phyloP scores from a whole-genome alignment of 371 early-diverging fungal genomes.

The Syncephalastrum contaminatum region DNA sequence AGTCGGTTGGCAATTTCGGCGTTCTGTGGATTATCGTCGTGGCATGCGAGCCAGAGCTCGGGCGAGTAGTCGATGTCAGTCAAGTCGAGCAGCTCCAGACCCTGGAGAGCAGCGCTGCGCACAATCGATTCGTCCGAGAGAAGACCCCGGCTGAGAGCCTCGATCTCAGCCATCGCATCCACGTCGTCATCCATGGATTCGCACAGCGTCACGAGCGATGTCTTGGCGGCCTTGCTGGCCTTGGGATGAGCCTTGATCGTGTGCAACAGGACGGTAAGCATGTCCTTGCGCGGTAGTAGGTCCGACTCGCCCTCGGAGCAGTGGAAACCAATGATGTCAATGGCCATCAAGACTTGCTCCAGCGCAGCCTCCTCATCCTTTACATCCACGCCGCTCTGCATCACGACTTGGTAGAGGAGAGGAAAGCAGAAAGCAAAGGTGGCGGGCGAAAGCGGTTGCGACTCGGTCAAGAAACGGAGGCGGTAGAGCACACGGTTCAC shows the following conservation, averaged over 20 bases:
- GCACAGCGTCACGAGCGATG: constrained; percentile 63
- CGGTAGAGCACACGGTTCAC: constrained; percentile 72
- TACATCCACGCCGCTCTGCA: constrained; percentile 65
- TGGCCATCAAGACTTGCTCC: constrained; percentile 75
- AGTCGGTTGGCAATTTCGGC: constrained; percentile 66
- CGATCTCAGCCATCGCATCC: constrained; percentile 55
- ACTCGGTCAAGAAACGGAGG: constrained; percentile 70
- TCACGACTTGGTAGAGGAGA: constrained; percentile 68
- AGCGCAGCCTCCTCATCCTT: constrained; percentile 49
- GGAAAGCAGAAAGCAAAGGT: constrained; percentile 87
- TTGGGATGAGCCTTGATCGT: constrained; percentile 71
- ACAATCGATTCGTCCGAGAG: constrained; percentile 74
- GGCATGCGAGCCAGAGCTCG: constrained; percentile 68
- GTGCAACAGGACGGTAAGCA: constrained; percentile 67
- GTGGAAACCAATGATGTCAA: constrained; percentile 76
- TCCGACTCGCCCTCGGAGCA: constrained; percentile 52
- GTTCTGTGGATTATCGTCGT: constrained; percentile 61
- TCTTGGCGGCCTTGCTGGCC: constrained; percentile 61
- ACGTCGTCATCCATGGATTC: constrained; percentile 66
- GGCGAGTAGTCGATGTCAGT: constrained; percentile 64
- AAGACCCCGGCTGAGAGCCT: constrained; percentile 71
- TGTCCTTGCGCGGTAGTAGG: constrained; percentile 70
- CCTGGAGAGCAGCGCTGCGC: constrained; percentile 76
- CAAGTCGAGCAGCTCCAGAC: constrained; percentile 69
- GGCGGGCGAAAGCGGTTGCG: constrained; percentile 64